A percentile compares a stretch with the other conserved stretches of the same genome.
phyloP scores from a whole-genome alignment of 2,329 filamentous ascomycete species.

The Bimuria novae-zelandiae region DNA sequence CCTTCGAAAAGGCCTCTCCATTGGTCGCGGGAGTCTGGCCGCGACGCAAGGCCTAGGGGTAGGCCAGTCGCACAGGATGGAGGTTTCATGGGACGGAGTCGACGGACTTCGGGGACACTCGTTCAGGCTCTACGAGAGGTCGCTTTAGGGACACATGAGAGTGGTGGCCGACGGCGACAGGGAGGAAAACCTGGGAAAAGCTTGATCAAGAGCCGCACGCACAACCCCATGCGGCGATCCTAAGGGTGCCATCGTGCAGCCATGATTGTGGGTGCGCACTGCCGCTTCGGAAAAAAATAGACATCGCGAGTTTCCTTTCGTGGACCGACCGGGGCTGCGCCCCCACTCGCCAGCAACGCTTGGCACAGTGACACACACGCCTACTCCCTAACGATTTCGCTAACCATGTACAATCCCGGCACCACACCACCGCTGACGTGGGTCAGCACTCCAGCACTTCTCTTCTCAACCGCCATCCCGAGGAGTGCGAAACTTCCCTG shows the following conservation, averaged over 20 bases:
- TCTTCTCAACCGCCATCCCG: not conserved
- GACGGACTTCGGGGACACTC: constrained; percentile 4
- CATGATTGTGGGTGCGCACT: not conserved
- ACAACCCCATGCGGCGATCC: constrained; percentile 7
- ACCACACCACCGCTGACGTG: constrained; percentile 6
- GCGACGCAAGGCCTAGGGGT: not conserved
- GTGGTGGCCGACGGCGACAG: not conserved
- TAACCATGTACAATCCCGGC: constrained; percentile 8
- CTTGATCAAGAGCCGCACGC: constrained; percentile 10
- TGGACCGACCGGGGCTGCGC: constrained; percentile 4
- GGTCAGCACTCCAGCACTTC: not conserved
- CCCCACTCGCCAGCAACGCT: constrained; percentile 3
- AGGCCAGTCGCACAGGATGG: not conserved
- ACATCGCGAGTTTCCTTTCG: constrained; percentile 1
- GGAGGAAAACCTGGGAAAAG: constrained; percentile 2
- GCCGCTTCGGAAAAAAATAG: constrained; percentile 8
- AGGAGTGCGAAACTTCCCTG: not conserved
- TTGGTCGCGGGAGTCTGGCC: not conserved
- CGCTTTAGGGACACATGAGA: not conserved
- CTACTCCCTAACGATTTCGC: constrained; percentile 7
- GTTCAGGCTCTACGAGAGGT: not conserved
- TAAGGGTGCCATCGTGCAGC: not conserved
- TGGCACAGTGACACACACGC: not conserved
- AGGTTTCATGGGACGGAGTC: constrained; percentile 5
- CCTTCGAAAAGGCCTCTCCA: not conserved